phyloP scores from a whole-genome alignment of 108 stramenopile species.

The Discostella pseudostelligera region DNA sequence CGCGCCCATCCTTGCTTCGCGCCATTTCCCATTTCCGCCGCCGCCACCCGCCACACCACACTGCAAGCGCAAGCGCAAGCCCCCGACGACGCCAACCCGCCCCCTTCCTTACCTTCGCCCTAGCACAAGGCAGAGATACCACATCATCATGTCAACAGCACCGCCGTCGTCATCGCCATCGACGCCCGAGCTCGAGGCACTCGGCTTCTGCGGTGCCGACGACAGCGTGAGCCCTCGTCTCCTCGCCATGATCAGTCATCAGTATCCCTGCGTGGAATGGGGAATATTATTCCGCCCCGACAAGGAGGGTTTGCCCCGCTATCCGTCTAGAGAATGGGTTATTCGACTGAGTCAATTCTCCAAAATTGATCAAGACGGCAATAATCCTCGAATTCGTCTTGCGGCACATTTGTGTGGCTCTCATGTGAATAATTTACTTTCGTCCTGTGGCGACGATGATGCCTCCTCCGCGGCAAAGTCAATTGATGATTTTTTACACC shows the following conservation, averaged over 20 bases:
- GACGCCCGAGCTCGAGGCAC: conserved; percentile 50
- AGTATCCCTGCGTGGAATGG: conserved; percentile 86
- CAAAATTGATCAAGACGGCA: conserved; percentile 22
- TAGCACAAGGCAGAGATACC: too few relatives aligned
- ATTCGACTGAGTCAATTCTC: conserved; percentile 9
- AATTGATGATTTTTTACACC: conserved; percentile 61
- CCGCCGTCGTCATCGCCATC: too few relatives aligned
- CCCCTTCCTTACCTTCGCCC: too few relatives aligned
- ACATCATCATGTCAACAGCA: too few relatives aligned
- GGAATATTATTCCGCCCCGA: conserved; percentile 93
- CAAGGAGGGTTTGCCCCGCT: conserved; percentile 87
- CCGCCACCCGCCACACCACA: too few relatives aligned
- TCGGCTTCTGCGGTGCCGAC: conserved; percentile 95
- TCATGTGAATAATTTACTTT: conserved; percentile 85
- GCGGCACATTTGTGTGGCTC: conserved; percentile 91
- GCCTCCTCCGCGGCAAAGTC: conserved; percentile 18
- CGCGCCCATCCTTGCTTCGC: too few relatives aligned
- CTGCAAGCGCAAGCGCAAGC: too few relatives aligned
- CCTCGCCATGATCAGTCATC: conserved; percentile 53
- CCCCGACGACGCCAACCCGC: too few relatives aligned
- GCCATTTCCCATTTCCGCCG: too few relatives aligned
- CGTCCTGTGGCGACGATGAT: conserved; percentile 15
- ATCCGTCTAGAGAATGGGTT: conserved; percentile 82
- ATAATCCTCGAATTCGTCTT: conserved; percentile 48
- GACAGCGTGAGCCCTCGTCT: conserved; percentile 82